Percentiles rank a stretch among this genome's conserved stretches.
Conservation (phyloP, 2,329 filamentous ascomycete genomes). For the Fusarium pseudocircinatum region DNA sequence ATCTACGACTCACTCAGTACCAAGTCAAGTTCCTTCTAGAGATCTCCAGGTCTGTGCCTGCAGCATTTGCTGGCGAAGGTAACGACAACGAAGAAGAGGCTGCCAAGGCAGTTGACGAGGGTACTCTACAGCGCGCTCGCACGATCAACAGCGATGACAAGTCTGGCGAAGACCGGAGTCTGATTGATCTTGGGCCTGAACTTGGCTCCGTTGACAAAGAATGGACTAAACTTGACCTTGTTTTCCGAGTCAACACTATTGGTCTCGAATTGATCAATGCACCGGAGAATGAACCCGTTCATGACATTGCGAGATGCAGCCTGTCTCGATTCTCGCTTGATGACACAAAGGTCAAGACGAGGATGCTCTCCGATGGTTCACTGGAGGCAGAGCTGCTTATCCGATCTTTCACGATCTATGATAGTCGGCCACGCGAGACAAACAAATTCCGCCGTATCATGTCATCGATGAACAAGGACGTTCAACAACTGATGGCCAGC, state of each 20-base stretch:
- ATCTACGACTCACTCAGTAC: constrained; percentile 86
- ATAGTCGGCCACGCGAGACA: constrained; percentile 86
- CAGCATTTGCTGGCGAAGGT: constrained; percentile 76
- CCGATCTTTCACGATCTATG: constrained; percentile 92
- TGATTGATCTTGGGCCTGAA: constrained; percentile 73
- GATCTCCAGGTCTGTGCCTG: constrained; percentile 86
- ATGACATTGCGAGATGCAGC: constrained; percentile 79
- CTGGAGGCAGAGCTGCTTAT: constrained; percentile 94
- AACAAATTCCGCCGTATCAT: constrained; percentile 99
- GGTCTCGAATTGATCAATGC: constrained; percentile 88
- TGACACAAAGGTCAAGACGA: constrained; percentile 88
- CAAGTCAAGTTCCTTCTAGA: constrained; percentile 91
- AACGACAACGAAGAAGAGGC: constrained; percentile 80
- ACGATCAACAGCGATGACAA: constrained; percentile 49
- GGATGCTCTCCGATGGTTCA: constrained; percentile 91
- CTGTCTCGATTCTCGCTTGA: constrained; percentile 95
- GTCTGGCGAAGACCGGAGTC: constrained; percentile 50
- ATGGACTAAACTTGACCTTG: constrained; percentile 93
- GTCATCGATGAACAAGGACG: constrained; percentile 93
- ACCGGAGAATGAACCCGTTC: constrained; percentile 79
- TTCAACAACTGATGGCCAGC: constrained; percentile 98
- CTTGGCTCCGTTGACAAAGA: constrained; percentile 73
- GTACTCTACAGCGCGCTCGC: constrained; percentile 59
- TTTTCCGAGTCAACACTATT: constrained; percentile 88
- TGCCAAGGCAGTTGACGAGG: constrained; percentile 75